Base-by-base conservation (phyloP, 345 rosid species). In the Citropsis articulata region DNA sequence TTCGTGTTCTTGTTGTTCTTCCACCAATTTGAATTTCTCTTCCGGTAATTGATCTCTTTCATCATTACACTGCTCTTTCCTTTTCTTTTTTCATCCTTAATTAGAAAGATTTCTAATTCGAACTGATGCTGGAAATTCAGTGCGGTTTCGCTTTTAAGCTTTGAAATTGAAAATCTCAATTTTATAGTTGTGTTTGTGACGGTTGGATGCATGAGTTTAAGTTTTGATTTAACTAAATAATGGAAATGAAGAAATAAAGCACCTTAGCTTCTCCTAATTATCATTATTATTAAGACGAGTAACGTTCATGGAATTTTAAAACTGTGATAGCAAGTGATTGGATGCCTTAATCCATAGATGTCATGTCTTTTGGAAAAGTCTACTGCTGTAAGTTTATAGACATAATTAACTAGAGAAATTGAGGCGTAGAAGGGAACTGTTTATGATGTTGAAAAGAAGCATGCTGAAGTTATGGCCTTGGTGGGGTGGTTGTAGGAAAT, bases 11-110 rank as follows among this genome's bases (percentile, higher is more conserved):
- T 91, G 89, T 59, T 83, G 81, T 61, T 82, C 80, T 50, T 84
- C 90, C 2, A 86, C 82, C 75, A 85, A 76, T 74, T 76, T 84
- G 35, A 76, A 81, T 72, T 80, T 82, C 80, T 76, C 87, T 83
- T 83, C 87, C 28, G 95, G 95, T 93, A 84, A 82, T 79, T 42
- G 48, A 12, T 35, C 7, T 75, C 66, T n/a, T 62, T 64, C 69
- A 57, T 66, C 27, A 66, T 30, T 56, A 35, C 2, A 28, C 73
- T 42, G 38, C 24, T 30, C 30, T 72, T 73, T 62, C 4, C 19
- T 28, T 4, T 24, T 12, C 61, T 53, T 72, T 57, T 66, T 19
- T 24, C 40, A 0, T 1, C 27, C 13, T 5, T 69, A 28, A 60
- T 76, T 62, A 45, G 60, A 38, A 19, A 71, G 40, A 21, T 53